phyloP scores from a whole-genome alignment of 495 filamentous ascomycete species.

The Aspergillus leporis region DNA sequence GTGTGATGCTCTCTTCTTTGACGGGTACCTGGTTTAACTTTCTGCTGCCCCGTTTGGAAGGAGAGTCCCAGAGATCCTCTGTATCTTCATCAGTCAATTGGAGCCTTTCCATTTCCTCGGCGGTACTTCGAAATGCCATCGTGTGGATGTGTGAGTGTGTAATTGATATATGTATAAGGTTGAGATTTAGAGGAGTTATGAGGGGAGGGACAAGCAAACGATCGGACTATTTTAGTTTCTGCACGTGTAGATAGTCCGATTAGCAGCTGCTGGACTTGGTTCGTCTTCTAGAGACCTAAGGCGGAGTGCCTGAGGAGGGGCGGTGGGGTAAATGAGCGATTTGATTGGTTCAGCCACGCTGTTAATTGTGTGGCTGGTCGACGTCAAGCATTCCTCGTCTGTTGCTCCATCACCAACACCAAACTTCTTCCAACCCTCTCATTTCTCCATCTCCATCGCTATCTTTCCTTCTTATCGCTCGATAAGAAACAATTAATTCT shows the following conservation, averaged over 20 bases:
- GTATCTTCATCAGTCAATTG: slow-evolving; percentile 64
- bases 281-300: background rate
- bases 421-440: slow-evolving; percentile 7
- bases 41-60: slow-evolving; percentile 49
- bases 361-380: slow-evolving; percentile 19
- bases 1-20: slow-evolving; percentile 42
- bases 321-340: background rate
- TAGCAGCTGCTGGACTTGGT: background rate
- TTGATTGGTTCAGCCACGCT: slow-evolving; percentile 5
- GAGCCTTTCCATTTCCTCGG: slow-evolving; percentile 48
- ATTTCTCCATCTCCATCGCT: slow-evolving; percentile 9
- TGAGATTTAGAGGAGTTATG: background rate
- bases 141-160: background rate
- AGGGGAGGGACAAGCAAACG: slow-evolving; percentile 5
- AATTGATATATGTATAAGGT: background rate
- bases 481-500: slow-evolving; percentile 8
- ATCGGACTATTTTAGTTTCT: background rate
- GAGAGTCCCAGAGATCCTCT: slow-evolving; percentile 74
- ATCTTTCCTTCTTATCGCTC: slow-evolving; percentile 4
- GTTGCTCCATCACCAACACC: slow-evolving; percentile 6
- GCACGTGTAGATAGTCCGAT: slow-evolving; percentile 1
- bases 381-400: slow-evolving; percentile 8
- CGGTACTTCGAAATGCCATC: slow-evolving; percentile 40
- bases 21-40: slow-evolving; percentile 19
- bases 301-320: slow-evolving; percentile 1